A percentile compares a stretch with the other conserved stretches of the same genome.
phyloP scores from a whole-genome alignment of 331 rosid species.

The Dryas integrifolia region DNA sequence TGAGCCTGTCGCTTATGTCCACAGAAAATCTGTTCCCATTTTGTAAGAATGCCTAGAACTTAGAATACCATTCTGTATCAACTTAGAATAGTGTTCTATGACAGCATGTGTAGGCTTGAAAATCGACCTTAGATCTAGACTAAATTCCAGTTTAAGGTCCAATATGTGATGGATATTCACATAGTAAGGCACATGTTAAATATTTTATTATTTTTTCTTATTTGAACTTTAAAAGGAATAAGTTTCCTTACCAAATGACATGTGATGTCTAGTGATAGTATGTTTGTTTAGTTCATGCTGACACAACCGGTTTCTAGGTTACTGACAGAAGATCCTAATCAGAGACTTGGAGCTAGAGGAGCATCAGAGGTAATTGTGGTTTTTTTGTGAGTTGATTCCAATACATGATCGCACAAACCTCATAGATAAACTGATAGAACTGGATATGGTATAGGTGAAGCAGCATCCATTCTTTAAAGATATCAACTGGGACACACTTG shows the following conservation, averaged over 20 bases:
- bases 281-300: slow-evolving; percentile 30
- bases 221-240: not conserved
- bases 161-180: not conserved
- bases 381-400: not conserved
- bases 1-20: not conserved
- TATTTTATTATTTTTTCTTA: too few relatives aligned
- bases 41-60: not conserved
- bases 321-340: slow-evolving; percentile 92
- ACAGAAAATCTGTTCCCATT: not conserved
- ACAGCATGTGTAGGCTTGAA: not conserved
- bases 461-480: slow-evolving; percentile 90
- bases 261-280: not conserved
- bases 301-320: slow-evolving; percentile 49
- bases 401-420: not conserved
- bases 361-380: slow-evolving; percentile 73
- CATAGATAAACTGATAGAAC: slow-evolving; percentile 25
- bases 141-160: not conserved
- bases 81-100: not conserved
- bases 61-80: not conserved
- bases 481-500: slow-evolving; percentile 97
- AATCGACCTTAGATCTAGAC: not conserved
- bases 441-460: slow-evolving; percentile 69
- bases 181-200: not conserved
- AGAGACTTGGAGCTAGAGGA: slow-evolving; percentile 90
- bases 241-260: not conserved